Conservation (phyloP, 1,139 yeast species). For the Nakaseomyces sp. region DNA sequence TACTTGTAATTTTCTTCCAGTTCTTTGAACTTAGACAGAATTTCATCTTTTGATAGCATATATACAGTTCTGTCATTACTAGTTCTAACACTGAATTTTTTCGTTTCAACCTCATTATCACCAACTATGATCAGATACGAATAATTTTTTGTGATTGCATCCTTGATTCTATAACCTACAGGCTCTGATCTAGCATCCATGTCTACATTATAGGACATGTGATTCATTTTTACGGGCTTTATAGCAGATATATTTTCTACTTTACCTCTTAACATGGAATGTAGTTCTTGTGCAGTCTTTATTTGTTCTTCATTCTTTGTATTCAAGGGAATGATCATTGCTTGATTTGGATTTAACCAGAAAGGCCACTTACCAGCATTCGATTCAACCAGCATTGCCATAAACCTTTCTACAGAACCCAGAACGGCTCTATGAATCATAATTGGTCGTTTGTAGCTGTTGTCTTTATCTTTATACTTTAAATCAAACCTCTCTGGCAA, state of each 20-base stretch:
- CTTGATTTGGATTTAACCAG: slow-evolving; percentile 95
- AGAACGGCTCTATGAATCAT: slow-evolving; percentile 93
- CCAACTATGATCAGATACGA: slow-evolving; percentile 79
- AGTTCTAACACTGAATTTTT: slow-evolving; percentile 58
- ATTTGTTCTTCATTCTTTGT: slow-evolving; percentile 47
- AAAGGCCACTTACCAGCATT: slow-evolving; percentile 96
- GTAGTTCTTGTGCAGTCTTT: slow-evolving; percentile 33
- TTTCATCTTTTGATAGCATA: slow-evolving; percentile 40
- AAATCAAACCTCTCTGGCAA: slow-evolving; percentile 78
- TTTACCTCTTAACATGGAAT: slow-evolving; percentile 18
- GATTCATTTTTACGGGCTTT: slow-evolving; percentile 44
- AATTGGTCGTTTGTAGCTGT: slow-evolving; percentile 57
- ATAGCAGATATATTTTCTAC: slow-evolving; percentile 14
- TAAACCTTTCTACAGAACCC: slow-evolving; percentile 87
- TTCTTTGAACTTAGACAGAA: slow-evolving; percentile 40
- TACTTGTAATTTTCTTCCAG: slow-evolving; percentile 42
- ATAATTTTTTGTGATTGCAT: slow-evolving; percentile 68
- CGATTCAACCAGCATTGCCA: slow-evolving; percentile 86
- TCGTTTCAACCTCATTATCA: slow-evolving; percentile 63
- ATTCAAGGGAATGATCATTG: slow-evolving; percentile 72
- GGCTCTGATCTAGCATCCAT: slow-evolving; percentile 68
- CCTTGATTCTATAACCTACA: slow-evolving; percentile 70
- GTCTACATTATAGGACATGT: slow-evolving; percentile 64
- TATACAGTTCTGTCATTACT: slow-evolving; percentile 45
- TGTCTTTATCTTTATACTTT: slow-evolving; percentile 49